Base-by-base conservation (phyloP, 176 grass and related monocot species). In the Cymbopogon citratus region DNA sequence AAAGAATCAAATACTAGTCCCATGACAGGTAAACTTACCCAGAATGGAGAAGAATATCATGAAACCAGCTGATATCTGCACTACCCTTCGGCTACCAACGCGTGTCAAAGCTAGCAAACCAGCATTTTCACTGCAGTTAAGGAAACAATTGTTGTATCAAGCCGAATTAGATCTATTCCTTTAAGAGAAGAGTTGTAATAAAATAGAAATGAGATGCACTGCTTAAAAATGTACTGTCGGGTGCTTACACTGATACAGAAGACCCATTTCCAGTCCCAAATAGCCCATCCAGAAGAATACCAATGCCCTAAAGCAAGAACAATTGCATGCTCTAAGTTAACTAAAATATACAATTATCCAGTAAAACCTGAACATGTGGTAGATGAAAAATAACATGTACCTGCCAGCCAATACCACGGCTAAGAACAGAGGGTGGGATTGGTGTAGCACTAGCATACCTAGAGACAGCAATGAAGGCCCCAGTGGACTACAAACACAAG, bases 21-120 rank as follows among this genome's bases (percentile, higher is more conserved):
- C 28, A 26, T 41, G 23, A 14, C 24, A 70, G 63, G 9, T 16
- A 51, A 80, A 38, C 57, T 81, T 85, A 96, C 97, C 96, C 63
- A 99, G 66, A 70, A 99, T 87, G 66, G 97, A 99, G 56, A 99
- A 99, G 83, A 99, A 99, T 66, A 99, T 95, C 97, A 99, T 99
- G 85, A 99, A 99, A 63, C 97, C 93, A 69, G 97, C 97, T 84
- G 97, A 94, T 90, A 99, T 99, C 78, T 99, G 93, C 27, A 95
- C 97, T 12, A 99, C 97, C 65, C 97, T 87, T 77, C 93, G 82
- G 86, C 97, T 99, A 75, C 97, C 97, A 81, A 99, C 83, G 23
- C 87, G 93, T 78, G 97, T 99, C 85, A 99, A 77, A 63, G 93
- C 97, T 87, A 99, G 65, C 85, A 99, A 90, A 12, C 97, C 97